Base-by-base conservation (phyloP, 495 filamentous ascomycete species). In the Penicillium crystallinum region DNA sequence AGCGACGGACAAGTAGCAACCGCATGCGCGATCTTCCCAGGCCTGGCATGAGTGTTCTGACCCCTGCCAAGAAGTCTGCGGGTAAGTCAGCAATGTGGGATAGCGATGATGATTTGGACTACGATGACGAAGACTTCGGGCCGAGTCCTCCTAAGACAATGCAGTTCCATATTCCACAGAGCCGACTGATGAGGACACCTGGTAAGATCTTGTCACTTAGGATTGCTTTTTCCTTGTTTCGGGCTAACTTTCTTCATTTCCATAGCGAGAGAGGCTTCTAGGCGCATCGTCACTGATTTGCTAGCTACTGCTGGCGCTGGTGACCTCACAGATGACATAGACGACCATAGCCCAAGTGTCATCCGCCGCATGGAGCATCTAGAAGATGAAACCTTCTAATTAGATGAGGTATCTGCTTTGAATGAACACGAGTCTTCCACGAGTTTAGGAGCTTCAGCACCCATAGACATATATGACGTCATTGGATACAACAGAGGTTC, bases 91-190 rank as follows among this genome's bases (percentile, higher is more conserved):
- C 61, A 17, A 70, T 66, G 11, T 91, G 87, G 84, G 82, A 89
- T 29, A 87, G 81, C 50, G 80, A 87, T 37, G 76, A 75, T 8
- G 80, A 79, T 25, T 77, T 84, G 17, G 72, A 81, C 2, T 81
- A 83, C 33, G 78, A 81, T 2, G 81, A 83, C 35, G 78, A 77
- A 2, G 72, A 71, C 9, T 55, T 81, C 11, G 89, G 82, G 0
- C 81, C 90, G 58, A 95, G 89, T 61, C 93, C 95, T 31, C 93
- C 93, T 0, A 96, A 96, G 72, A 99, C 93, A 22, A 96, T 99
- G 67, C 91, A 96, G 63, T 99, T 99, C 64, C 87, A 90, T 59
- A 76, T 99, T 51, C 91, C 91, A 49, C 87, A 90, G 61, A 87
- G 84, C 42, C 83, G 88, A 55, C 68, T 99, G 29, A 69, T 99